Evolutionary conservation across 768 basidiomycete species (phyloP).

Genomic region (Boletus fagicola): DNA sequence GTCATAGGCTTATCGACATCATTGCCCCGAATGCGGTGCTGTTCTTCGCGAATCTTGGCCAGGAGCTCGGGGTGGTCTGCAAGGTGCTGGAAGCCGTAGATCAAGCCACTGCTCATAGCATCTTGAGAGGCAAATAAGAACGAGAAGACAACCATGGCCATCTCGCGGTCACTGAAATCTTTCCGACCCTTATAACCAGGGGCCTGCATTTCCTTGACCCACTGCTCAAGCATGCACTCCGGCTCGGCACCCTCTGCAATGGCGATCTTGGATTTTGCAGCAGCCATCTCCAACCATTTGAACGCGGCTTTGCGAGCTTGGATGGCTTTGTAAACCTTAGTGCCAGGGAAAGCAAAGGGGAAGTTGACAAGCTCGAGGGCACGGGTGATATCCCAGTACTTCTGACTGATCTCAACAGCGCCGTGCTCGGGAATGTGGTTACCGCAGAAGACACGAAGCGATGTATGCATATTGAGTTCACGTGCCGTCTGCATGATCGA

Average conservation of each 20-base stretch:
- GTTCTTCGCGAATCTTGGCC: constrained; percentile 88
- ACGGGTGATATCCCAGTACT: constrained; percentile 94
- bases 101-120: constrained; percentile 96
- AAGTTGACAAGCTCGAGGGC: constrained; percentile 99
- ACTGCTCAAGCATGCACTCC: constrained; percentile 89
- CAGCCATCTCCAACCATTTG: constrained; percentile 76
- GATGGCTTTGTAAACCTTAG: constrained; percentile 92
- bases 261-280: constrained; percentile 71
- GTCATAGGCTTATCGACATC: constrained; percentile 76
- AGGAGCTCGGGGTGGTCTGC: constrained; percentile 89
- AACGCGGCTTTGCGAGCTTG: constrained; percentile 86
- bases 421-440: constrained; percentile 81
- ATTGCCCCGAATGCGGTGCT: constrained; percentile 76
- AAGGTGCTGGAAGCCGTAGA: constrained; percentile 95
- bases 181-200: constrained; percentile 68
- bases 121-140: constrained; percentile 98
- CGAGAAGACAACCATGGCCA: constrained; percentile 95
- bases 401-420: constrained; percentile 78
- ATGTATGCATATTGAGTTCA: constrained; percentile 95
- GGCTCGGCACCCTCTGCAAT: constrained; percentile 81
- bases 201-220: constrained; percentile 73
- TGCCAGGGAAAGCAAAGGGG: constrained; percentile 91
- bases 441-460: constrained; percentile 94
- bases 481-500: constrained; percentile 90
- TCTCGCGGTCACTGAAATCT: constrained; percentile 91